A percentile compares a stretch with the other conserved stretches of the same genome.
Evolutionary conservation across 306 rosid species (phyloP).

Genomic region (Castanea sativa): DNA sequence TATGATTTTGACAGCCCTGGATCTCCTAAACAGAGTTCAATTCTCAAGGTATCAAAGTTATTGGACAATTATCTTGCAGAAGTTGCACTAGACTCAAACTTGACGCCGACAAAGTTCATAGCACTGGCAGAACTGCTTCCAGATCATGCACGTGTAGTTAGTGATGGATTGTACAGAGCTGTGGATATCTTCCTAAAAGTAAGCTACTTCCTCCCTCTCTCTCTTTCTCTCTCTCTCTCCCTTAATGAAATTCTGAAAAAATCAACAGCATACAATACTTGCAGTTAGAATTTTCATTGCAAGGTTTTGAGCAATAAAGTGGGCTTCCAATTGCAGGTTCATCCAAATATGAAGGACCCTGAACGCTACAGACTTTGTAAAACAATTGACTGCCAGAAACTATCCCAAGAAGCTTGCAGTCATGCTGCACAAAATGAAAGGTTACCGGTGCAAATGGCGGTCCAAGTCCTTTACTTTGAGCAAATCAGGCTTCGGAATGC

Average conservation of each 20-base stretch:
- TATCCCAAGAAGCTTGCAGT: constrained; percentile 94
- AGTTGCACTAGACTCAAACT: constrained; percentile 80
- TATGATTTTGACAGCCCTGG: constrained; percentile 90
- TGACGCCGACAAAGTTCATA: constrained; percentile 76
- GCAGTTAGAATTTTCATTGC: not conserved
- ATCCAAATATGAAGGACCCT: constrained; percentile 88
- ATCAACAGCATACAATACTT: no score
- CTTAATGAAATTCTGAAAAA: not conserved
- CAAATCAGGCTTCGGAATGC: constrained; percentile 92
- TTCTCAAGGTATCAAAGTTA: constrained; percentile 87
- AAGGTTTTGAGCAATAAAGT: not conserved
- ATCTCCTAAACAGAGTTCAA: constrained; percentile 93
- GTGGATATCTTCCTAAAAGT: constrained; percentile 96
- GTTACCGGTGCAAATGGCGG: constrained; percentile 93
- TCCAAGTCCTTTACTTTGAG: constrained; percentile 94
- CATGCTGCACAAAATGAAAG: constrained; percentile 98
- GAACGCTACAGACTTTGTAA: constrained; percentile 87
- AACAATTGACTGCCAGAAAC: constrained; percentile 85
- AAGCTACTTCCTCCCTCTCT: constrained; percentile 20
- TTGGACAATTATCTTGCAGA: constrained; percentile 85
- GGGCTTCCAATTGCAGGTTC: constrained; percentile 52
- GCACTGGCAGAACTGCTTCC: constrained; percentile 85
- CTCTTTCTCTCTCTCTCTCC: constrained; percentile 4
- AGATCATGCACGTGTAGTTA: constrained; percentile 81
- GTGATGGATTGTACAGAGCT: constrained; percentile 91